These are phyloP conservation scores for Ustanciosporium gigantosporum DNA, from an alignment of 1,284 basidiomycete genomes.

Conservation along the genomic window DNA sequence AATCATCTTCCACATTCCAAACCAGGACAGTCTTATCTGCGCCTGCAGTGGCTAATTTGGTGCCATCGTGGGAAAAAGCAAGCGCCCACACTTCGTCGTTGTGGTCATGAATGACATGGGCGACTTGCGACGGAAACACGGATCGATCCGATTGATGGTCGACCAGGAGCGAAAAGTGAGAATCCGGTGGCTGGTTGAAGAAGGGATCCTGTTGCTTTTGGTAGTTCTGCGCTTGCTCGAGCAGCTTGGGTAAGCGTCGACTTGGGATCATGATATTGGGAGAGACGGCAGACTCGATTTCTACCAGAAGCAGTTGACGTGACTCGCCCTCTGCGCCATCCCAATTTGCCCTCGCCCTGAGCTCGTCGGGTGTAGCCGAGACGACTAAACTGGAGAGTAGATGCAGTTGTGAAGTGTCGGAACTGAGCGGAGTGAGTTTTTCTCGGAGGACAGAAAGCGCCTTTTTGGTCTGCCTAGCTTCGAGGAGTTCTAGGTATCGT, in stretches of 20 bases:
- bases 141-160: constrained; percentile 79
- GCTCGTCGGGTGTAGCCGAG: constrained; percentile 69
- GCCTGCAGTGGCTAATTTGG: constrained; percentile 81
- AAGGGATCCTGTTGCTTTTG: constrained; percentile 65
- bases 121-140: constrained; percentile 77
- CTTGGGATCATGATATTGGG: constrained; percentile 89
- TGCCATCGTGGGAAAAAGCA: constrained; percentile 89
- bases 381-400: constrained; percentile 53
- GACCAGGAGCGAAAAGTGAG: constrained; percentile 77
- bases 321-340: constrained; percentile 82
- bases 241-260: constrained; percentile 78
- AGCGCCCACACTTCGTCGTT: constrained; percentile 93
- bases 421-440: constrained; percentile 73
- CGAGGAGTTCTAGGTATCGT: constrained; percentile 94
- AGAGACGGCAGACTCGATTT: constrained; percentile 85
- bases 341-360: constrained; percentile 81
- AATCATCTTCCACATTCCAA: constrained; percentile 66
- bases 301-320: constrained; percentile 73
- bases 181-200: constrained; percentile 51
- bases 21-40: constrained; percentile 85
- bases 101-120: constrained; percentile 76
- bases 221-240: constrained; percentile 80
- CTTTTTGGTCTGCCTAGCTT: constrained; percentile 76
- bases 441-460: constrained; percentile 84
- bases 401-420: constrained; percentile 44